phyloP scores from a whole-genome alignment of 2,329 filamentous ascomycete species.

The Fusarium sp. region DNA sequence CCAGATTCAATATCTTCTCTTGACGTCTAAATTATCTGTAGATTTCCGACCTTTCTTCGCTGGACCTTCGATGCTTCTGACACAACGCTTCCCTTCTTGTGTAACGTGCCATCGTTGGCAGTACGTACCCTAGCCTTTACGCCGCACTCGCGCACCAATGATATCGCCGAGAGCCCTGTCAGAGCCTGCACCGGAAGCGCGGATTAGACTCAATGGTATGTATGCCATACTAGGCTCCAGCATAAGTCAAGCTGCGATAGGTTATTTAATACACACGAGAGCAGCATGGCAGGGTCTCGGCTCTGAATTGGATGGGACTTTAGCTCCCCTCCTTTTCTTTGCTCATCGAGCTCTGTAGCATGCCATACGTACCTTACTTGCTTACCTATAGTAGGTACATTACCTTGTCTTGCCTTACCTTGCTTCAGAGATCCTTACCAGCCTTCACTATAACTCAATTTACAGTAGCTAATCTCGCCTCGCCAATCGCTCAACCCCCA shows the following conservation, averaged over 20 bases:
- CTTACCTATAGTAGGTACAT: constrained; percentile 10
- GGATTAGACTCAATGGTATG: constrained; percentile 26
- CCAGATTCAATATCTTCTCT: constrained; percentile 5
- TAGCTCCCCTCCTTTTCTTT: neutral
- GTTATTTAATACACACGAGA: constrained; percentile 8
- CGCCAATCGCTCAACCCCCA: constrained; percentile 26
- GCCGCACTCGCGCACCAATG: constrained; percentile 42
- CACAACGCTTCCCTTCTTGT: constrained; percentile 13
- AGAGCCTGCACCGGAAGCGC: constrained; percentile 24
- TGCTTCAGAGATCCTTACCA: too few species aligned
- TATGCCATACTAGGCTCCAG: constrained; percentile 18
- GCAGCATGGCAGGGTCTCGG: constrained; percentile 10
- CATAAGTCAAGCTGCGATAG: constrained; percentile 13
- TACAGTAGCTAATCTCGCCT: constrained; percentile 22
- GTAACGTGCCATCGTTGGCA: constrained; percentile 40
- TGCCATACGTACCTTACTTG: constrained; percentile 13
- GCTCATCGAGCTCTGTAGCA: neutral
- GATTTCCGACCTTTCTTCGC: constrained; percentile 2
- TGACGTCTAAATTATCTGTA: neutral
- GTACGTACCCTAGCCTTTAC: constrained; percentile 21
- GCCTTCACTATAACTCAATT: constrained; percentile 2
- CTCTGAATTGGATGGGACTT: constrained; percentile 6
- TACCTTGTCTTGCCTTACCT: too few species aligned
- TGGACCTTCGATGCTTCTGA: neutral
- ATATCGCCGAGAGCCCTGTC: constrained; percentile 22